A percentile compares a stretch with the other conserved stretches of the same genome.
Evolutionary conservation across 2,329 filamentous ascomycete genomes (phyloP).

Genomic region (Furcasterigmium sp.): DNA sequence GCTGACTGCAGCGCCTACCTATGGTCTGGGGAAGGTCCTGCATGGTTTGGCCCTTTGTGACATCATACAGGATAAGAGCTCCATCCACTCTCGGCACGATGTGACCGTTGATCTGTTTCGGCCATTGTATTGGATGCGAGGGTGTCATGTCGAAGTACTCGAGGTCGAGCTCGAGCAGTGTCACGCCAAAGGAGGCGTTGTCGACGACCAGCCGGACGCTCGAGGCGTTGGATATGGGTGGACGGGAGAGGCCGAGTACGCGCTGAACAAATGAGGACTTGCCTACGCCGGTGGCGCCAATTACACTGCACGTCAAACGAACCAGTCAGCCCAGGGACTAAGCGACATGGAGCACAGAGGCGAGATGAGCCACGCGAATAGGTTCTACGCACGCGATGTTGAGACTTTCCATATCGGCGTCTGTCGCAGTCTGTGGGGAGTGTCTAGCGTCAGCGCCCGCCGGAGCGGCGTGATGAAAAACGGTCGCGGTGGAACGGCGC

Average conservation of each 20-base stretch:
- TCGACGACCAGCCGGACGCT: slow-evolving; percentile 55
- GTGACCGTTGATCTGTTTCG: slow-evolving; percentile 63
- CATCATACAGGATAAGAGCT: slow-evolving; percentile 82
- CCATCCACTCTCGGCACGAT: slow-evolving; percentile 75
- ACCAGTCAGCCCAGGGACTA: background rate
- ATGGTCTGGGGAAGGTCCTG: slow-evolving; percentile 69
- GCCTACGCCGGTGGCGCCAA: slow-evolving; percentile 61
- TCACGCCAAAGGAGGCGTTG: slow-evolving; percentile 51
- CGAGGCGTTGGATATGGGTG: slow-evolving; percentile 49
- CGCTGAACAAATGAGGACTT: slow-evolving; percentile 65
- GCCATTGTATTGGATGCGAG: slow-evolving; percentile 57
- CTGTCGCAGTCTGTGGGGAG: slow-evolving; percentile 7
- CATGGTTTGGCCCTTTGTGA: slow-evolving; percentile 72
- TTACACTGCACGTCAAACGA: slow-evolving; percentile 30
- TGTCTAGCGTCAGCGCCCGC: background rate
- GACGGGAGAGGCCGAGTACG: slow-evolving; percentile 49
- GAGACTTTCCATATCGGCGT: slow-evolving; percentile 48
- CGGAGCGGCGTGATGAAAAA: background rate
- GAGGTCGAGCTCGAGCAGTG: slow-evolving; percentile 60
- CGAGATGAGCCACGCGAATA: background rate
- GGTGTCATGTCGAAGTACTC: slow-evolving; percentile 59
- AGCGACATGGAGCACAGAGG: background rate
- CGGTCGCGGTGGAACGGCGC: slow-evolving; percentile 17
- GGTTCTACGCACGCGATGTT: slow-evolving; percentile 44
- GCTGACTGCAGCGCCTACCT: slow-evolving; percentile 56